phyloP scores from a whole-genome alignment of 2,329 filamentous ascomycete species.

The Paraphaeosphaeria minitans region DNA sequence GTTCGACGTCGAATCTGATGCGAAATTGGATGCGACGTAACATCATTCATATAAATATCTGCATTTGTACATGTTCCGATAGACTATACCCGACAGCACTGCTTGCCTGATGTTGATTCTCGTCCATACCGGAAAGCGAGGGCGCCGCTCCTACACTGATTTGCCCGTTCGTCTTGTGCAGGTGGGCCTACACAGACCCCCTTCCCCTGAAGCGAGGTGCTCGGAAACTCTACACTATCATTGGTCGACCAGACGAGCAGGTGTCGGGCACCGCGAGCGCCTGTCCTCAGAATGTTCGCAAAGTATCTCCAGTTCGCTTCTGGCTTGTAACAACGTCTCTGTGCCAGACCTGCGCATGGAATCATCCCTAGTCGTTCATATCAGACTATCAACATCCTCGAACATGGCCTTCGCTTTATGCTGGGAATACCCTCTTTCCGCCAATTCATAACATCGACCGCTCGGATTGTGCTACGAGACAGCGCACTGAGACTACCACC shows the following conservation, averaged over 20 bases:
- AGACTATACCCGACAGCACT: neutral
- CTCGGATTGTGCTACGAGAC: too few species aligned
- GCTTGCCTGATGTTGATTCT: neutral
- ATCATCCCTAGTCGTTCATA: too few species aligned
- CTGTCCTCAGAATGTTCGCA: neutral
- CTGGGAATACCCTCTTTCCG: too few species aligned
- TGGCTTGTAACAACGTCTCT: too few species aligned
- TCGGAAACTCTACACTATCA: neutral
- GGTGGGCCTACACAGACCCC: neutral
- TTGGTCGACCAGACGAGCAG: neutral
- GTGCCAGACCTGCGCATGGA: too few species aligned
- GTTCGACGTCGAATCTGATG: neutral
- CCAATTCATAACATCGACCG: too few species aligned
- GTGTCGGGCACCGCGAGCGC: slow-evolving; percentile 3
- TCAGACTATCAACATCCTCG: too few species aligned
- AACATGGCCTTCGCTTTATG: too few species aligned
- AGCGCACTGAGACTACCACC: too few species aligned
- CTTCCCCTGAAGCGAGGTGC: neutral
- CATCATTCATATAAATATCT: neutral
- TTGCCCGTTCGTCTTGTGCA: neutral
- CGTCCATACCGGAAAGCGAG: slow-evolving; percentile 6
- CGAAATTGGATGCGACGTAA: neutral
- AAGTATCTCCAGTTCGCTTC: too few species aligned
- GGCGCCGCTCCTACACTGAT: slow-evolving; percentile 6
- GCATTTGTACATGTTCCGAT: neutral